Conservation (phyloP, 768 basidiomycete genomes). For the Russula sp. region DNA sequence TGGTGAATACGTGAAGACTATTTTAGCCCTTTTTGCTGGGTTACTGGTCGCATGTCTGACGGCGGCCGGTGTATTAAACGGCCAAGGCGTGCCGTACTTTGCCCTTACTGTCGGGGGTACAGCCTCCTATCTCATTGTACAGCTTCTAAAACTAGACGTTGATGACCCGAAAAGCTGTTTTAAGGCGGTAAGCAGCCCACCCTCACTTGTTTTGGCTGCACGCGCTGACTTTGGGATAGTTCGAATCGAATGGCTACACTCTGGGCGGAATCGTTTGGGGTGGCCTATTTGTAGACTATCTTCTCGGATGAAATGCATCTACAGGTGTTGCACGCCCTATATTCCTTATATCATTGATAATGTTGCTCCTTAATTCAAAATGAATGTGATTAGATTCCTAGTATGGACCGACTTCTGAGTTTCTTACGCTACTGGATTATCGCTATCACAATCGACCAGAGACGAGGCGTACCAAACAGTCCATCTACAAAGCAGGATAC, state of each 20-base stretch:
- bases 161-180: slow-evolving; percentile 14
- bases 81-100: slow-evolving; percentile 22
- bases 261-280: slow-evolving; percentile 9
- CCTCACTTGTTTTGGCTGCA: not conserved
- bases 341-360: too few species aligned
- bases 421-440: too few species aligned
- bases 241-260: slow-evolving; percentile 13
- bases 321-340: slow-evolving; percentile 9
- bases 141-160: slow-evolving; percentile 6
- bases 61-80: slow-evolving; percentile 29
- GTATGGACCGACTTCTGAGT: too few species aligned
- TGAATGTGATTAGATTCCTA: too few species aligned
- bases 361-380: too few species aligned
- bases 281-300: slow-evolving; percentile 13
- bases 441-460: too few species aligned
- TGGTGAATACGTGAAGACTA: slow-evolving; percentile 37
- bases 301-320: slow-evolving; percentile 11
- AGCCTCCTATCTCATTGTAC: slow-evolving; percentile 4
- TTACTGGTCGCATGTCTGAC: slow-evolving; percentile 27
- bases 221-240: not conserved
- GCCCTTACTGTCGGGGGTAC: slow-evolving; percentile 8
- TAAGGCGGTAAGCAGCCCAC: not conserved
- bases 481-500: too few species aligned
- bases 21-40: slow-evolving; percentile 39
- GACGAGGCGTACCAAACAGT: too few species aligned